Base-by-base conservation (phyloP, 2,329 filamentous ascomycete species). In the Epichloe festucae region DNA sequence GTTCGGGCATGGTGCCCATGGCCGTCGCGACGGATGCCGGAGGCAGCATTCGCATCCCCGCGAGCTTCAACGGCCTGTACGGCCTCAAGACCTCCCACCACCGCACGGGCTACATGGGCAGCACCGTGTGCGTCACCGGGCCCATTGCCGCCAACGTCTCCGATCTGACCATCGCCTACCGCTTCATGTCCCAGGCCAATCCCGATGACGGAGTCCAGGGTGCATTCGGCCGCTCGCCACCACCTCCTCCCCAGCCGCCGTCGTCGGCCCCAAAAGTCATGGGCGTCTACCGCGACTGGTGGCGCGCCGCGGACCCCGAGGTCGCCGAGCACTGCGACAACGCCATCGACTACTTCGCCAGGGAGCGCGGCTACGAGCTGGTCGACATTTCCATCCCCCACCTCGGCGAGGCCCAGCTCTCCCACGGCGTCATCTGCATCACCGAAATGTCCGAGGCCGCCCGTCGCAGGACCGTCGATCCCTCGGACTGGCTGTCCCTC, bases 101-200 rank as follows among this genome's bases (percentile, higher is more conserved):
- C 60, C 82, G 89, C 39, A 77, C 86, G 5, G 77, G 77, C 43
- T 73, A 68, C 53, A 73, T 74, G 65, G 71, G 71, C 59, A 74
- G 72, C 50, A 74, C 73, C 51, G 73, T 80, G 61, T 75, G 73
- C 52, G 84, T 93, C 15, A 72, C 79, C 6, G 87, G 88, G 0
- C 89, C 90, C 7, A 77, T 95, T 60, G 85, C 87, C 15, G 76
- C 80, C 46, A 91, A 77, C 51, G 86, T 86, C 55, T 73, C 82
- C 38, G 90, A 95, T 60, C 77, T 96, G 5, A 84, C 85, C 55
- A 74, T 89, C 49, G 84, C 86, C n/a, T 96, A 93, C 70, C 82
- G 87, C 48, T 65, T 87, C 59, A 89, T 94, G 77, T 77, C 86
- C 2, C 76, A 81, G 49, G 85, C 88, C 0, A 78, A 95, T 59